Percentiles rank a stretch among this genome's conserved stretches.
These are phyloP conservation scores for Atkinsonella texensis DNA, from an alignment of 2,329 filamentous ascomycete genomes.

Conservation along the genomic window DNA sequence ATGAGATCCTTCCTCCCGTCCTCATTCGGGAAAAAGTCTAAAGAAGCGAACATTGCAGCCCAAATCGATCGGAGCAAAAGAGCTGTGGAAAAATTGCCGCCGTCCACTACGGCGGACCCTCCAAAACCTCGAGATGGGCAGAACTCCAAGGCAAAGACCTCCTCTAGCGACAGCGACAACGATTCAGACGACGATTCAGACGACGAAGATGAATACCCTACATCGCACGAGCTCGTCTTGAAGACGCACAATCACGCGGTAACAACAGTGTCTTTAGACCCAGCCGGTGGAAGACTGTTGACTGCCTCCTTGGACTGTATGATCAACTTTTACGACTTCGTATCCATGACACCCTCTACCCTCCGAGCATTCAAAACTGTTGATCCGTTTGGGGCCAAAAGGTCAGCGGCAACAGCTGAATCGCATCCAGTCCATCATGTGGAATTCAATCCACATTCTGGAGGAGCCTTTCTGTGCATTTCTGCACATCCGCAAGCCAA, in stretches of 20 bases:
- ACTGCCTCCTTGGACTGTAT: slow-evolving; percentile 89
- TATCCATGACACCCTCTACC: slow-evolving; percentile 89
- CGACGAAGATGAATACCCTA: slow-evolving; percentile 78
- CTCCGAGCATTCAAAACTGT: slow-evolving; percentile 87
- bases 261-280: slow-evolving; percentile 74
- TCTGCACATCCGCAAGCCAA: slow-evolving; percentile 84
- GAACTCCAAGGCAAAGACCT: slow-evolving; percentile 3
- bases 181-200: slow-evolving; percentile 38
- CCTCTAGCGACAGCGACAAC: slow-evolving; percentile 8
- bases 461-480: slow-evolving; percentile 71
- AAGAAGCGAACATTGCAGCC: slow-evolving; percentile 59
- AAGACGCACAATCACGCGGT: slow-evolving; percentile 87
- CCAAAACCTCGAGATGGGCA: slow-evolving; percentile 3
- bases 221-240: slow-evolving; percentile 84
- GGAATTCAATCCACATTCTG: slow-evolving; percentile 73
- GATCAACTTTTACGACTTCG: slow-evolving; percentile 88
- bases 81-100: slow-evolving; percentile 17
- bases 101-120: slow-evolving; percentile 2
- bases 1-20: slow-evolving; percentile 68
- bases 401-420: slow-evolving; percentile 55
- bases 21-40: slow-evolving; percentile 74
- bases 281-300: slow-evolving; percentile 70
- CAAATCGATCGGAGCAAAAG: slow-evolving; percentile 74
- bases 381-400: slow-evolving; percentile 71
- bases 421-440: slow-evolving; percentile 81